phyloP scores from a whole-genome alignment of 208 protist genomes.

The Acanthamoeba castellanii region DNA sequence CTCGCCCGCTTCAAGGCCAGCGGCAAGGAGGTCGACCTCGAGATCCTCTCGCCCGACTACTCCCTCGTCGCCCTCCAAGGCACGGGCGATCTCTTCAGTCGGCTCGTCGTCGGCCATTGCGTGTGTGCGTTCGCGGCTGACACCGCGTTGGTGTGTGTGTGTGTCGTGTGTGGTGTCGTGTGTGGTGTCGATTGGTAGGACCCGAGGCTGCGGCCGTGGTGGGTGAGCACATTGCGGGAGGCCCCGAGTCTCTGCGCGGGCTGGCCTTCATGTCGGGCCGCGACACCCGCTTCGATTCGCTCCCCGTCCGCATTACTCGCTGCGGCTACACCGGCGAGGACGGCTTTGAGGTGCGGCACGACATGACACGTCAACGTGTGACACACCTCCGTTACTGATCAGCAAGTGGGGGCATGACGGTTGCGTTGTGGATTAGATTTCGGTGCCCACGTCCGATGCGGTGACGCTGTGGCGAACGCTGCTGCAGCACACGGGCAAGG shows the following conservation, averaged over 20 bases:
- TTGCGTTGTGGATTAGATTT: conserved; percentile 7
- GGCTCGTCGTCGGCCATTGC: neutral
- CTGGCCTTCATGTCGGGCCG: conserved; percentile 92
- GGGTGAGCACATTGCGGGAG: conserved; percentile 11
- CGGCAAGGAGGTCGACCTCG: conserved; percentile 91
- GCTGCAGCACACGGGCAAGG: conserved; percentile 11
- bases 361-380: conserved; percentile 59
- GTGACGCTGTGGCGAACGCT: conserved; percentile 62
- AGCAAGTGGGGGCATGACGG: neutral
- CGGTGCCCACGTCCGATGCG: conserved; percentile 7
- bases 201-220: conserved; percentile 79
- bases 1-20: conserved; percentile 82
- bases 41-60: conserved; percentile 80
- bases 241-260: conserved; percentile 62
- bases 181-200: neutral
- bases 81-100: neutral
- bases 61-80: conserved; percentile 75
- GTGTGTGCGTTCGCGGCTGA: neutral
- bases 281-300: conserved; percentile 75
- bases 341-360: conserved; percentile 97
- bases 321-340: conserved; percentile 99
- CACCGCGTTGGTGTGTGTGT: neutral
- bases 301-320: conserved; percentile 86
- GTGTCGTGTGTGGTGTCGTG: neutral
- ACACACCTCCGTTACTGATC: neutral